phyloP scores from a whole-genome alignment of 2,329 filamentous ascomycete species.

The Claviceps purpurea region DNA sequence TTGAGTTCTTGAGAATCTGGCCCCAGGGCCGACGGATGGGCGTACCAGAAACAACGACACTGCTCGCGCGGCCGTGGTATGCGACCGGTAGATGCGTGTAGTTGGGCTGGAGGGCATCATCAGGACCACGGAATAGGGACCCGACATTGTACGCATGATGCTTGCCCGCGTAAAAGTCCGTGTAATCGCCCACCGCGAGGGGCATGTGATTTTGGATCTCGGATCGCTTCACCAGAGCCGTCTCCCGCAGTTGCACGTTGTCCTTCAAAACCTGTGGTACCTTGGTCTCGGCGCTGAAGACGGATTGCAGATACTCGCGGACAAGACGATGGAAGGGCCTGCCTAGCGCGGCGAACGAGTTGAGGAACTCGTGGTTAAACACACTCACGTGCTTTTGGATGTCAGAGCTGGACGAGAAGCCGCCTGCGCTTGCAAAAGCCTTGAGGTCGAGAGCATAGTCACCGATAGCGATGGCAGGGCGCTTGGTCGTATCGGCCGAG shows the following conservation, averaged over 20 bases:
- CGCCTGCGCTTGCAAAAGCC: conserved; percentile 36
- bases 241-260: conserved; percentile 18
- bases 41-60: conserved; percentile 62
- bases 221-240: conserved; percentile 16
- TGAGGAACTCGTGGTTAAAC: conserved; percentile 17
- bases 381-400: conserved; percentile 14
- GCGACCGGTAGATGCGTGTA: conserved; percentile 70
- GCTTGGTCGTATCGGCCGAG: conserved; percentile 36
- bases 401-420: conserved; percentile 22
- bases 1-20: conserved; percentile 46
- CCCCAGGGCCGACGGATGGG: conserved; percentile 59
- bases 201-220: conserved; percentile 57
- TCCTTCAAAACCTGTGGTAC: conserved; percentile 20
- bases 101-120: conserved; percentile 66
- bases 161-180: conserved; percentile 70
- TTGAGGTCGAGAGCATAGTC: conserved; percentile 57
- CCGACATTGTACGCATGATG: conserved; percentile 64
- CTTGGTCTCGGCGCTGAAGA: conserved; percentile 41
- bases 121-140: conserved; percentile 57
- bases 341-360: conserved; percentile 37
- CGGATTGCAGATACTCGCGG: conserved; percentile 53
- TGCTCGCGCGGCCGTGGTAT: conserved; percentile 68
- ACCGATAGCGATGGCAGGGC: conserved; percentile 60
- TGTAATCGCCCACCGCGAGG: conserved; percentile 69
- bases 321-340: conserved; percentile 55